These are phyloP conservation scores for Phylloporus arenicola DNA, from an alignment of 768 basidiomycete genomes.

Conservation along the genomic window DNA sequence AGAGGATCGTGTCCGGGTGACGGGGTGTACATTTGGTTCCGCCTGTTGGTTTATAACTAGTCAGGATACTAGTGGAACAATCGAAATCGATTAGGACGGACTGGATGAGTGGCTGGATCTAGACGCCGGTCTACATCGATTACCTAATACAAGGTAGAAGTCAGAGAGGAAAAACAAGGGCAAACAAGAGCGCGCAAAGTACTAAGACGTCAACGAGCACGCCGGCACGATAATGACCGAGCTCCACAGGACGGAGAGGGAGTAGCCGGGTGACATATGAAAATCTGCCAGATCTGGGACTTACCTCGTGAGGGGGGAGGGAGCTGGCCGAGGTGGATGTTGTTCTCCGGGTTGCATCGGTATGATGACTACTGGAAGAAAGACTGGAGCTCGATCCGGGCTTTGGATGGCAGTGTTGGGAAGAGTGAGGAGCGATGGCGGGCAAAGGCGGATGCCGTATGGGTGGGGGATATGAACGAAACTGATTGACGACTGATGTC, in stretches of 20 bases:
- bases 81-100: slow-evolving; percentile 17
- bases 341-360: slow-evolving; percentile 26
- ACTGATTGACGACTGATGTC: slow-evolving; percentile 29
- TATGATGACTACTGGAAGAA: slow-evolving; percentile 18
- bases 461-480: slow-evolving; percentile 27
- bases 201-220: not conserved
- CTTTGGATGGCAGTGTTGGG: slow-evolving; percentile 14
- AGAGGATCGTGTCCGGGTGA: not conserved
- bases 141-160: slow-evolving; percentile 24
- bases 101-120: slow-evolving; percentile 15
- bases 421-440: slow-evolving; percentile 14
- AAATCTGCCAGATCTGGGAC: slow-evolving; percentile 7
- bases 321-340: slow-evolving; percentile 13
- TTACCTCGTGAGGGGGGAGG: slow-evolving; percentile 20
- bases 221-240: slow-evolving; percentile 22
- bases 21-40: not conserved
- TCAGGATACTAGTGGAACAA: slow-evolving; percentile 12
- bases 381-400: slow-evolving; percentile 23
- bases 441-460: slow-evolving; percentile 20
- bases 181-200: slow-evolving; percentile 16
- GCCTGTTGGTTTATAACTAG: slow-evolving; percentile 20
- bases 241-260: slow-evolving; percentile 14
- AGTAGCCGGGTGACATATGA: slow-evolving; percentile 15
- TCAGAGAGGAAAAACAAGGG: slow-evolving; percentile 7
- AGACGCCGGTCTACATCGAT: slow-evolving; percentile 17